Evolutionary conservation across 1,284 basidiomycete species (phyloP).

Genomic region (Peniophora sp.): DNA sequence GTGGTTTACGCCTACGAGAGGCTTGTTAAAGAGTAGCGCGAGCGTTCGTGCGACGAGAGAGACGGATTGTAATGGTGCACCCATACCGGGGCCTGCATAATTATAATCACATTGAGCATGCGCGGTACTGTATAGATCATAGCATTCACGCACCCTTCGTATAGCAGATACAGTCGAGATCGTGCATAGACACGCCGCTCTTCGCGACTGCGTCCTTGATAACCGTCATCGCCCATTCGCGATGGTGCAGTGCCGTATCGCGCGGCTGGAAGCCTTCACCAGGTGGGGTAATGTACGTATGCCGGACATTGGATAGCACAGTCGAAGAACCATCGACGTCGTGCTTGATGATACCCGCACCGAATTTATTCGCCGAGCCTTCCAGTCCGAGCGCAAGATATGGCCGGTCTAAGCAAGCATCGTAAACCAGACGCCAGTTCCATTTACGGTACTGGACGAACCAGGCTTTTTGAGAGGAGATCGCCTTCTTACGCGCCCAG

Average conservation of each 20-base stretch:
- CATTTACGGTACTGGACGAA: conserved; percentile 8
- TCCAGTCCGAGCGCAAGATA: conserved; percentile 83
- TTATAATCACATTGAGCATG: background rate
- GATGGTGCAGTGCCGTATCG: conserved; percentile 94
- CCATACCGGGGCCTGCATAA: conserved; percentile 92
- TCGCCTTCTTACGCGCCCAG: conserved; percentile 11
- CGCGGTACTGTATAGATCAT: background rate
- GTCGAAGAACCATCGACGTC: conserved; percentile 56
- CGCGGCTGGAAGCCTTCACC: conserved; percentile 95
- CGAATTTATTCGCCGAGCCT: conserved; percentile 96
- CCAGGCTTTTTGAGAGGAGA: conserved; percentile 27
- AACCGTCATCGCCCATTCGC: conserved; percentile 85
- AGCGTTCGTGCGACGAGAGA: conserved; percentile 93
- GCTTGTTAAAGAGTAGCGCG: conserved; percentile 83
- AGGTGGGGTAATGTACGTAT: conserved; percentile 97
- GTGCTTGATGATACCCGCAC: conserved; percentile 92
- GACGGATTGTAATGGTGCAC: conserved; percentile 92
- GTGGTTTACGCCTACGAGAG: conserved; percentile 96
- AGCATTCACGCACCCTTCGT: conserved; percentile 72
- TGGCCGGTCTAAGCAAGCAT: conserved; percentile 38
- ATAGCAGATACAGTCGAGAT: conserved; percentile 93
- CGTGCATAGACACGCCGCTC: conserved; percentile 64
- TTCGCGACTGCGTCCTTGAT: conserved; percentile 75
- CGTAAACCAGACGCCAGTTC: background rate
- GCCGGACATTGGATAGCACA: conserved; percentile 82